Evolutionary conservation across 2,329 filamentous ascomycete species (phyloP), one percentile per base, ranked within the genome.

Genomic region (Aspergillus transmontanensis): DNA sequence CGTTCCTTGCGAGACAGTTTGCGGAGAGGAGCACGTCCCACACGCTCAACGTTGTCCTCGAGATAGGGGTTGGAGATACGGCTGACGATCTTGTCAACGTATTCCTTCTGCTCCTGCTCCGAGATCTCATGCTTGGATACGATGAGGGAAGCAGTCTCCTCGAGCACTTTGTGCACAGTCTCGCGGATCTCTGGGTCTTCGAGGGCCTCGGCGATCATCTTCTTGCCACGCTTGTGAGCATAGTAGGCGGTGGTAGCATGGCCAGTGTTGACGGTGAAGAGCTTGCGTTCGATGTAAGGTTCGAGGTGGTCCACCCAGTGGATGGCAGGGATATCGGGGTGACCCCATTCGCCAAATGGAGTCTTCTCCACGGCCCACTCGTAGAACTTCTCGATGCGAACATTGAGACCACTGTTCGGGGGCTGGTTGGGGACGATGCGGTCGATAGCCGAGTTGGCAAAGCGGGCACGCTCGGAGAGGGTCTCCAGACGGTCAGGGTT

Each of bases 191-290:
- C 85, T 74, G 88, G 84, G 76, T 98, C 93, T 66, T 88, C 87
- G 68, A 98, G 86, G 10, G 94, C 90, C 72, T 98, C 94, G 76
- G 95, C 92, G 70, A 99, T 93, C 64, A 91, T 96, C 75, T 87
- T 85, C 85, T 96, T 94, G 75, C 91, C 89, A 69, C 89, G 87
- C 82, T 93, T 86, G 86, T 96, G 91, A 60, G 94, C 94, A 80
- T 95, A 94, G 86, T 98, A 98, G 64, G 95, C 94, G 23, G 94
- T 94, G 9, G 94, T 96, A 64, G 95, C 95, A 78, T 99, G 95
- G 61, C 93, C 91, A 26, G 95, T 99, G 87, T 99, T 99, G 86
- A 99, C 94, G 26, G 95, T 99, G 86, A 94, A 99, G 68, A 99
- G 89, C 87, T 99, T 99, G 80, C 95, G 94, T 88, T 99, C 95